Percentiles rank a stretch among this genome's conserved stretches.
Conservation (phyloP, 1,284 basidiomycete species). For the Fomitopsis palustris region DNA sequence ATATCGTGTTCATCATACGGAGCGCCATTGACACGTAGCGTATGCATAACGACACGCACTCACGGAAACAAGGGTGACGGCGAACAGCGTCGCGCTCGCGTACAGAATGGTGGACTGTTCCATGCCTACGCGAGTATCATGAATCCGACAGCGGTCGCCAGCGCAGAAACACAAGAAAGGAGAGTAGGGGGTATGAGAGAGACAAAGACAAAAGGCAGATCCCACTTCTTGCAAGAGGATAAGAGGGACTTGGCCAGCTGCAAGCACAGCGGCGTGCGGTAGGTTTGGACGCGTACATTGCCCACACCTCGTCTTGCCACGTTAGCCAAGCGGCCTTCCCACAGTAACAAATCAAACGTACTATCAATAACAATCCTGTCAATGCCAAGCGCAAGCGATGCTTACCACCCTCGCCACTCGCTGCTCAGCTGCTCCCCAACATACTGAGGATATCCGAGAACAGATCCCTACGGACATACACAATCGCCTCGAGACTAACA, state of each 20-base stretch:
- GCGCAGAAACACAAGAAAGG: not conserved
- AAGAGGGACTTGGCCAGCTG: not conserved
- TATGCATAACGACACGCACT: slow-evolving; percentile 17
- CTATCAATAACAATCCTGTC: too few relatives aligned
- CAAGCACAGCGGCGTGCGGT: not conserved
- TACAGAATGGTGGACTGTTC: slow-evolving; percentile 21
- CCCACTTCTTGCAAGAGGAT: not conserved
- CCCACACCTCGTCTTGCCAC: not conserved
- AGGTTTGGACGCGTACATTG: not conserved
- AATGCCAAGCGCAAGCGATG: too few relatives aligned
- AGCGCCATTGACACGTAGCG: not conserved
- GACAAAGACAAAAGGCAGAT: not conserved
- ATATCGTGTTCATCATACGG: slow-evolving; percentile 61
- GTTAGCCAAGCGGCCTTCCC: not conserved
- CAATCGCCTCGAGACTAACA: too few relatives aligned
- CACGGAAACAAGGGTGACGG: slow-evolving; percentile 18
- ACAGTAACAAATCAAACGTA: not conserved
- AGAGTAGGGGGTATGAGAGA: not conserved
- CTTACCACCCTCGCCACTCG: too few relatives aligned
- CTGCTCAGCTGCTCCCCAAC: too few relatives aligned
- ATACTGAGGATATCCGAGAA: too few relatives aligned
- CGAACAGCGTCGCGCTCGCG: slow-evolving; percentile 19
- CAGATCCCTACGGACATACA: too few relatives aligned
- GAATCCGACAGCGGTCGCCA: not conserved
- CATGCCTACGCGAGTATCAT: slow-evolving; percentile 11